Evolutionary conservation across 306 rosid genomes (phyloP).

Genomic region (Sicyos baderoa): DNA sequence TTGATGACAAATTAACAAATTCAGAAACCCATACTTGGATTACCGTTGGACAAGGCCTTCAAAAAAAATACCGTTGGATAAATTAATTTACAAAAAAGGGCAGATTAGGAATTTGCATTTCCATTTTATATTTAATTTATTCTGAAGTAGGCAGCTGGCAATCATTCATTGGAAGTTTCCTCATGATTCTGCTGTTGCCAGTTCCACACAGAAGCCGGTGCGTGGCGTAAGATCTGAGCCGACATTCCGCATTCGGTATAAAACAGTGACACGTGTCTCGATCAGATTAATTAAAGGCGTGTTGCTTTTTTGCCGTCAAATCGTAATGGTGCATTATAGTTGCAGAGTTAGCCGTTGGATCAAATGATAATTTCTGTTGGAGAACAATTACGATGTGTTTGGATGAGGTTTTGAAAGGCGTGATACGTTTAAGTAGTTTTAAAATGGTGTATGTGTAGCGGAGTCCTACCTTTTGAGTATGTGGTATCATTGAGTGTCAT

Average conservation of each 20-base stretch:
- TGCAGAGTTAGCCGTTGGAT: constrained; percentile 13
- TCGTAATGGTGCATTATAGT: background rate
- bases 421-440: too few relatives aligned
- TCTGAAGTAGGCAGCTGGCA: background rate
- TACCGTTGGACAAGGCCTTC: constrained; percentile 2
- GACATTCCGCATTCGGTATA: constrained; percentile 2
- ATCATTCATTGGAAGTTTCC: background rate
- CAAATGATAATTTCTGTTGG: background rate
- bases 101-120: background rate
- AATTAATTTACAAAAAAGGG: background rate
- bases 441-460: too few relatives aligned
- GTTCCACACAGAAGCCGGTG: background rate
- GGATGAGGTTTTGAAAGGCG: too few relatives aligned
- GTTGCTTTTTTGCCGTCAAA: background rate
- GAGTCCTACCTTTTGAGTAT: too few relatives aligned
- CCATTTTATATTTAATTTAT: background rate
- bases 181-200: background rate
- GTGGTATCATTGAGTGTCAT: too few relatives aligned
- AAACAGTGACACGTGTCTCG: background rate
- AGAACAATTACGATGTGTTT: too few relatives aligned
- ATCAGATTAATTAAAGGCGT: background rate
- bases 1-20: background rate
- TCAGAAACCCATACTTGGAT: background rate
- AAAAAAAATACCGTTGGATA: constrained; percentile 1
- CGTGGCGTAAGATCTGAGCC: background rate